Evolutionary conservation across 805 yeast genomes (phyloP), one percentile per base, ranked within the genome.

Genomic region (Lachancea thermotolerans): DNA sequence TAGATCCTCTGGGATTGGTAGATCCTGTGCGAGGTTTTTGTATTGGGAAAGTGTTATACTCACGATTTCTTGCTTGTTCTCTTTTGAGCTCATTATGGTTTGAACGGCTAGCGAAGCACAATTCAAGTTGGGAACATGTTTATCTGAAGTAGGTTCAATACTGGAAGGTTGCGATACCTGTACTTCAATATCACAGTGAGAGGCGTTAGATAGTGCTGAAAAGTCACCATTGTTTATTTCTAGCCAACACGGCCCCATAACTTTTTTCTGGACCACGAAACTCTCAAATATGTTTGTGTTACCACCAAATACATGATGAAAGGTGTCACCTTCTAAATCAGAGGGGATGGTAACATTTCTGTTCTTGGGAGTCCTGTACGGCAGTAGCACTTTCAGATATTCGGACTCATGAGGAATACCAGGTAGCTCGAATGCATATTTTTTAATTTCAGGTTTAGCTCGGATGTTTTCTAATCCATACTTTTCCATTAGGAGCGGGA

Each of bases 181-280:
- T 1, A 85, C 78, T 56, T 88, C 95, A n/a, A 85, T 73, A 45
- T 77, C 77, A 65, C 95, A 86, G 67, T 90, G 91, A 0, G 95
- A 81, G 2, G 85, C 73, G 56, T 81, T 82, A 42, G 72, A 74
- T 35, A 82, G 63, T 0, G 77, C 62, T 18, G 63, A 60, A 54
- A 85, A 83, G 49, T 82, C 80, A 40, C 82, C 83, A 41, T 77
- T 73, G 36, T 73, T 70, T 42, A 93, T 72, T 40, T 84, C 84
- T 42, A 93, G 69, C 99, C 99, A 93, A 62, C 98, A 89, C 2
- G 99, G 99, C 9, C 99, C 99, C 96, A 88, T 90, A 37, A 93
- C 74, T 54, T 83, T 81, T 54, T 85, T 74, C 62, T 82, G 87
- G 21, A 90, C 56, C 10, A 88, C 93, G 64, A 93, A 88, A 10